A percentile compares a stretch with the other conserved stretches of the same genome.
Conservation (phyloP, 495 filamentous ascomycete genomes). For the Penicillium simplicissimum region DNA sequence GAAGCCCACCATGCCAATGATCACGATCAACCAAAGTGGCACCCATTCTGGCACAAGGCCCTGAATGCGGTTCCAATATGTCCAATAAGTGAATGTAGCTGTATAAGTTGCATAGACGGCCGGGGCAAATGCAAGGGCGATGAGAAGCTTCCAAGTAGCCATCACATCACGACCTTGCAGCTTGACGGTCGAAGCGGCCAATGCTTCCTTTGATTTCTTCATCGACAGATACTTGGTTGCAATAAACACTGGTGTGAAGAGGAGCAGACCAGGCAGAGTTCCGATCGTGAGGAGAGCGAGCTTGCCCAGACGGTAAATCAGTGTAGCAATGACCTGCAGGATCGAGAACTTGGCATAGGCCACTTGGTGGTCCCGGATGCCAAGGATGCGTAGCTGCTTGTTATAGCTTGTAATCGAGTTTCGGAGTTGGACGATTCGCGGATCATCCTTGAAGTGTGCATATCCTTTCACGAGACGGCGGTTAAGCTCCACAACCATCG, state of each 20-base stretch:
- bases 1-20: constrained; percentile 75
- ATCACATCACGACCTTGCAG: constrained; percentile 93
- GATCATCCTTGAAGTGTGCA: constrained; percentile 87
- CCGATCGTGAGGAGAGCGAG: constrained; percentile 73
- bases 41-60: constrained; percentile 78
- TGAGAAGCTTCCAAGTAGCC: constrained; percentile 97
- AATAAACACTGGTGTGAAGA: constrained; percentile 92
- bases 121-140: constrained; percentile 85
- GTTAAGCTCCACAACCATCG: constrained; percentile 95
- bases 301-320: constrained; percentile 80
- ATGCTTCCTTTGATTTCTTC: constrained; percentile 84
- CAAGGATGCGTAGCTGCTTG: constrained; percentile 78
- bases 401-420: constrained; percentile 85
- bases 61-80: constrained; percentile 75
- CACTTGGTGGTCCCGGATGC: constrained; percentile 93
- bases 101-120: constrained; percentile 83
- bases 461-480: constrained; percentile 91
- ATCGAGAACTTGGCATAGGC: constrained; percentile 85
- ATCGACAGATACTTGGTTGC: constrained; percentile 86
- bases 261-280: constrained; percentile 80
- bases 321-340: constrained; percentile 67
- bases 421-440: constrained; percentile 75
- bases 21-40: constrained; percentile 73
- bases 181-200: constrained; percentile 92
- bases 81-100: constrained; percentile 70